A percentile compares a stretch with the other conserved stretches of the same genome.
These are phyloP conservation scores for Phylloporus arenicola DNA, from an alignment of 768 basidiomycete species.

Conservation along the genomic window DNA sequence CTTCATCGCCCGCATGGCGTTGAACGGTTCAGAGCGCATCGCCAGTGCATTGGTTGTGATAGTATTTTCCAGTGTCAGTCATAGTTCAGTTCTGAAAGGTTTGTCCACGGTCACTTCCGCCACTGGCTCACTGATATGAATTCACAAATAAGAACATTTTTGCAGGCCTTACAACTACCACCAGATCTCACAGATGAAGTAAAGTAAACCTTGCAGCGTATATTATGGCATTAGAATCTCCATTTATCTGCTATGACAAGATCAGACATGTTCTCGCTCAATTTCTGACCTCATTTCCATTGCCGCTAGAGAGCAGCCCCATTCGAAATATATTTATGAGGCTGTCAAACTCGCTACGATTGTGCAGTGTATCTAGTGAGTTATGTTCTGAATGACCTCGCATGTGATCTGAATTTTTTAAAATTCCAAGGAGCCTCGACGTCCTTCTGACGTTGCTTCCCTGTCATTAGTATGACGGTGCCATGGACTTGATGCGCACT, in stretches of 20 bases:
- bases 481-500: slow-evolving; percentile 29
- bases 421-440: slow-evolving; percentile 33
- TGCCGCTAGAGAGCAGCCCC: slow-evolving; percentile 7
- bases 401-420: not conserved
- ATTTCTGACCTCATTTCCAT: slow-evolving; percentile 19
- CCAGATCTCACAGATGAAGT: slow-evolving; percentile 25
- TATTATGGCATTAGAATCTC: not conserved
- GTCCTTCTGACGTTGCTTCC: slow-evolving; percentile 35
- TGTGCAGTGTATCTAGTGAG: slow-evolving; percentile 17
- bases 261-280: slow-evolving; percentile 14
- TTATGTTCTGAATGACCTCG: not conserved
- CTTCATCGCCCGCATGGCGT: slow-evolving; percentile 40
- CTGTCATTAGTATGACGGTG: slow-evolving; percentile 23
- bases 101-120: not conserved
- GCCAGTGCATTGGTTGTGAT: slow-evolving; percentile 42
- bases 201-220: not conserved
- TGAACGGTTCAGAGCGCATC: slow-evolving; percentile 53
- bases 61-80: slow-evolving; percentile 36
- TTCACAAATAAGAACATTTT: slow-evolving; percentile 5
- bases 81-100: too few species aligned
- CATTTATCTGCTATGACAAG: not conserved
- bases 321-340: slow-evolving; percentile 10
- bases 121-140: not conserved
- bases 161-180: slow-evolving; percentile 17
- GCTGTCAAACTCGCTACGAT: slow-evolving; percentile 11